Evolutionary conservation across 768 basidiomycete species (phyloP).

Genomic region (Galerina sulciceps): DNA sequence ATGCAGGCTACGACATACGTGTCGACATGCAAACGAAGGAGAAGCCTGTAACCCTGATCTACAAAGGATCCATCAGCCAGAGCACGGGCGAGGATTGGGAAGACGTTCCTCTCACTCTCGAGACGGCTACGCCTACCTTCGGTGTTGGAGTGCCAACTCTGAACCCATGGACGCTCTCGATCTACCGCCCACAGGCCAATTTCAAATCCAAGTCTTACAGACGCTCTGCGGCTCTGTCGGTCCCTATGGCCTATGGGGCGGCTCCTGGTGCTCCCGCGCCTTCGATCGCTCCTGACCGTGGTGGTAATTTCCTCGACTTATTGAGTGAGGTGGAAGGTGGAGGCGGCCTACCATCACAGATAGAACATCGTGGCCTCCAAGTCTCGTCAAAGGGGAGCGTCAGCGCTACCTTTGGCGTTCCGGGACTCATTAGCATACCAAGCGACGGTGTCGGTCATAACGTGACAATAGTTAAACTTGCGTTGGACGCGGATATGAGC

Average conservation of each 20-base stretch:
- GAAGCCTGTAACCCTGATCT: constrained; percentile 39
- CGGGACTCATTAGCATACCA: constrained; percentile 45
- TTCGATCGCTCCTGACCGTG: neutral
- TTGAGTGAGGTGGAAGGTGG: no score
- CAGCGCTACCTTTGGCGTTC: constrained; percentile 44
- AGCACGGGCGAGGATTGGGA: constrained; percentile 51
- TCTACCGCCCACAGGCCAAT: constrained; percentile 12
- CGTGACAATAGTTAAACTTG: constrained; percentile 42
- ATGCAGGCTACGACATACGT: constrained; percentile 44
- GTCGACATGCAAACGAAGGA: constrained; percentile 45
- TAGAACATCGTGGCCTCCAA: constrained; percentile 23
- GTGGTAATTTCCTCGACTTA: neutral
- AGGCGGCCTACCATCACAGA: neutral
- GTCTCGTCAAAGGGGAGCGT: constrained; percentile 42
- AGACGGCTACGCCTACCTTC: constrained; percentile 47
- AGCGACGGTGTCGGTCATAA: constrained; percentile 43
- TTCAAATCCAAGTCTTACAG: neutral
- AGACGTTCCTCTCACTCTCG: constrained; percentile 44
- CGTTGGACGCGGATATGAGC: constrained; percentile 41
- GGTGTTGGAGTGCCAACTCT: constrained; percentile 41
- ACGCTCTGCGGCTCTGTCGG: neutral
- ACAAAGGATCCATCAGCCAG: constrained; percentile 46
- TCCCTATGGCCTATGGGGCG: neutral
- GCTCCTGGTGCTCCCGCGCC: neutral
- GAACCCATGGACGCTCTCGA: constrained; percentile 39